Base-by-base conservation (phyloP, 2,329 filamentous ascomycete genomes). In the Balansia obtecta region DNA sequence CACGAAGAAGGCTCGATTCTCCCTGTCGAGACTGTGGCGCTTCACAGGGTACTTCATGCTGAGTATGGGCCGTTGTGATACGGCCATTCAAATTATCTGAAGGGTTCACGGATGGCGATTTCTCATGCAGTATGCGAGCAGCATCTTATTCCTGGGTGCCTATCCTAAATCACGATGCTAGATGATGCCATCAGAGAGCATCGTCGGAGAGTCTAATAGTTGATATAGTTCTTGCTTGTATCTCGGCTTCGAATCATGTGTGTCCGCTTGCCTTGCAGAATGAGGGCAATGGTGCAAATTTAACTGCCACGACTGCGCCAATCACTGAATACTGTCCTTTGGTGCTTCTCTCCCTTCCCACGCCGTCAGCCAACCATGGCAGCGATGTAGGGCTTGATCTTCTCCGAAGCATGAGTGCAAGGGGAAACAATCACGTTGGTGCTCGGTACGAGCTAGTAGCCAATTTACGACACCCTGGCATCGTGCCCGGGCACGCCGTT, bases 201-300 rank as follows among this genome's bases (percentile, higher is more conserved):
- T 50, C 68, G 75, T 9, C 68, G 76, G 8, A 68, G 74, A 8
- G 67, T 75, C 4, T 79, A 75, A 75, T 79, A 75, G 75, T 76
- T 71, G 33, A 70, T 77, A 79, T 57, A 76, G 73, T 54, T 54
- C 62, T 79, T 38, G 75, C 78, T 57, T 65, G 73, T 13, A 71
- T 79, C 30, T 61, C 77, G 1, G 73, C 71, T 2, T 75, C 51
- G 79, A 77, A 53, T 74, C 72, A 1, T 75, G 8, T 75, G 8
- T 75, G 77, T 54, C 75, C 75, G 1, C 67, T 78, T 33, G 73
- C 75, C 1, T 75, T 79, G 22, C 67, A 74, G 5, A 76, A 78
- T 55, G 72, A 76, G 53, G 75, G 77, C 54, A 75, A 78, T 15
- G 56, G 55, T 16, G 54, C 54, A 11, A 71, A 72, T 4, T 39